A percentile compares a stretch with the other conserved stretches of the same genome.
Evolutionary conservation across 2,329 filamentous ascomycete genomes (phyloP).

Genomic region (Claviceps fusiformis): DNA sequence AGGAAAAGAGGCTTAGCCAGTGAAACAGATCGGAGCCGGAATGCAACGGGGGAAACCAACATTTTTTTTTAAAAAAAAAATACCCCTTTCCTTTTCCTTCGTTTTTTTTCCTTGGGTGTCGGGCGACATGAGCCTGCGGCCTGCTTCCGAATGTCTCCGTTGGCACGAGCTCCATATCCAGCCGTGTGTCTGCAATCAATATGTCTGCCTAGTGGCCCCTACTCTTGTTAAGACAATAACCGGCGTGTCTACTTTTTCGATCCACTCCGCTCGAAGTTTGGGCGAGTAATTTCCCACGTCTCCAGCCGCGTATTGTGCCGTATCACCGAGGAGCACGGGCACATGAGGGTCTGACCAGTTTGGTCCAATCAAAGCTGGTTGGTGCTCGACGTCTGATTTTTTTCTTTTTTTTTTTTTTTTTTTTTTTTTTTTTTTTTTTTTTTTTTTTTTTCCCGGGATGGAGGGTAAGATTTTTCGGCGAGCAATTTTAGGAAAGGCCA

Average conservation of each 20-base stretch:
- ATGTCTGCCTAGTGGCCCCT: not conserved
- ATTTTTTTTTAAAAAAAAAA: not conserved
- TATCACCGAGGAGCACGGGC: not conserved
- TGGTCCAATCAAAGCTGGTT: not conserved
- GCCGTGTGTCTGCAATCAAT: not conserved
- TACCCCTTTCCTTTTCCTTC: no score
- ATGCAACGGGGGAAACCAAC: not conserved
- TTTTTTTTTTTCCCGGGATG: not conserved
- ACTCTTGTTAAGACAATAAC: not conserved
- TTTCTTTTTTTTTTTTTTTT: no score
- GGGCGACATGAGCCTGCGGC: not conserved
- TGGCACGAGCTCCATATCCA: not conserved
- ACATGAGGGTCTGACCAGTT: not conserved
- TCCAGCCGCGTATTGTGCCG: not conserved
- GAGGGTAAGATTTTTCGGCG: not conserved
- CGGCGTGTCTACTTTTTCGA: not conserved
- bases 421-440: no score
- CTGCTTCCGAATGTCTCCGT: not conserved
- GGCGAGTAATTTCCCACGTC: conserved; percentile 4
- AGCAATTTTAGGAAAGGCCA: not conserved
- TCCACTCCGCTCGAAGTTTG: not conserved
- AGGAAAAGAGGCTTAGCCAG: conserved; percentile 2
- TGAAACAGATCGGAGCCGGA: not conserved
- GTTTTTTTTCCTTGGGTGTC: not conserved
- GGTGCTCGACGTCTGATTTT: not conserved